A percentile compares a stretch with the other conserved stretches of the same genome.
These are phyloP conservation scores for Byssochlamys sp. DNA, from an alignment of 2,329 filamentous ascomycete genomes.

Conservation along the genomic window DNA sequence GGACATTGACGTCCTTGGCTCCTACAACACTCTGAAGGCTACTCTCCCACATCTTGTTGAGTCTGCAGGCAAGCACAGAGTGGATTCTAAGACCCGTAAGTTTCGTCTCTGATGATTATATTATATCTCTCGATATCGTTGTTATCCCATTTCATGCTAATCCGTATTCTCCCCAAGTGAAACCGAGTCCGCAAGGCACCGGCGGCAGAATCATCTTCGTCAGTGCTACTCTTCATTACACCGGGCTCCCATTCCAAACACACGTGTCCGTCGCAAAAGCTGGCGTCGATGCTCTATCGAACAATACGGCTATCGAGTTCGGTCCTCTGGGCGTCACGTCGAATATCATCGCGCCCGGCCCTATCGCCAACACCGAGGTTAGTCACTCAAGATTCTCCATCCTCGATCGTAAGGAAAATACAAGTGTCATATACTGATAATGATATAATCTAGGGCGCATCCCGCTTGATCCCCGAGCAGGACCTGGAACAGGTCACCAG, in stretches of 20 bases:
- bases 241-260: slow-evolving; percentile 71
- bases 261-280: slow-evolving; percentile 91
- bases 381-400: background rate
- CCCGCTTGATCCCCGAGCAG: slow-evolving; percentile 49
- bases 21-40: slow-evolving; percentile 89
- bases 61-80: slow-evolving; percentile 57
- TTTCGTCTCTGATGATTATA: background rate
- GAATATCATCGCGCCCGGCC: slow-evolving; percentile 82
- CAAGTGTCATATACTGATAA: background rate
- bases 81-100: slow-evolving; percentile 47
- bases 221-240: slow-evolving; percentile 84
- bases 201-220: slow-evolving; percentile 83
- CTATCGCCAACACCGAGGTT: slow-evolving; percentile 70
- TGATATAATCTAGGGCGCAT: slow-evolving; percentile 46
- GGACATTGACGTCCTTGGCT: slow-evolving; percentile 89
- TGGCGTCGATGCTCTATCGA: slow-evolving; percentile 73
- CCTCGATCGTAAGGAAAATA: background rate
- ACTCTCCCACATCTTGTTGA: slow-evolving; percentile 70
- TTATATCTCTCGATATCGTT: no score
- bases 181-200: slow-evolving; percentile 42
- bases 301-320: slow-evolving; percentile 75
- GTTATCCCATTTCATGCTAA: background rate
- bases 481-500: slow-evolving; percentile 39
- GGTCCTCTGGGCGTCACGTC: slow-evolving; percentile 77
- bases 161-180: slow-evolving; percentile 10